Evolutionary conservation across 2,329 filamentous ascomycete genomes (phyloP).

Genomic region (Pseudohalonectria lignicola): DNA sequence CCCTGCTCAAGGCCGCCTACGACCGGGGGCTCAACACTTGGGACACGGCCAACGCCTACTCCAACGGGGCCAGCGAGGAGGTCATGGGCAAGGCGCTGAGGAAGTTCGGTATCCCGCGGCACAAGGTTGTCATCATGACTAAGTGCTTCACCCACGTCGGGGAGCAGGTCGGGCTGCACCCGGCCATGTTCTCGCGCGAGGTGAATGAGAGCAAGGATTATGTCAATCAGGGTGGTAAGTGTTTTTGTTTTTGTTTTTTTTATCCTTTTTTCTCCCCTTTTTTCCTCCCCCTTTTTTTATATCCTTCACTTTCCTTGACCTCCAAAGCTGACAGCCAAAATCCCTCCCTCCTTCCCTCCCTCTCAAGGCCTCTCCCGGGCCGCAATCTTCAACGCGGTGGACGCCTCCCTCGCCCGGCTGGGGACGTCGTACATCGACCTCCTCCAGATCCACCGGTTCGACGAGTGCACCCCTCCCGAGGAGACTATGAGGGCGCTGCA

Average conservation of each 20-base stretch:
- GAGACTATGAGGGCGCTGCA: constrained; percentile 49
- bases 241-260: no score
- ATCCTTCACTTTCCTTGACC: no score
- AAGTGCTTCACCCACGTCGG: constrained; percentile 42
- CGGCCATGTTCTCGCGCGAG: constrained; percentile 3
- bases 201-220: constrained; percentile 15
- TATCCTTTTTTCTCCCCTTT: no score
- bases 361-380: constrained; percentile 41
- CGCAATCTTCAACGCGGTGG: constrained; percentile 54
- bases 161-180: constrained; percentile 23
- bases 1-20: constrained; percentile 49
- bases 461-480: constrained; percentile 32
- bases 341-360: neutral
- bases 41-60: constrained; percentile 43
- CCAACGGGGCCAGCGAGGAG: constrained; percentile 40
- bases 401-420: constrained; percentile 42
- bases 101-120: constrained; percentile 41
- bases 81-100: constrained; percentile 47
- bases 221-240: constrained; percentile 8
- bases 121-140: constrained; percentile 46
- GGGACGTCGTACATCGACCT: constrained; percentile 45
- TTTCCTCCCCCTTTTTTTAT: no score
- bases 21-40: constrained; percentile 49
- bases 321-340: no score
- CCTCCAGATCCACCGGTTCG: constrained; percentile 47